Evolutionary conservation across 1,284 basidiomycete species (phyloP).

Genomic region (Sutorius eximius): DNA sequence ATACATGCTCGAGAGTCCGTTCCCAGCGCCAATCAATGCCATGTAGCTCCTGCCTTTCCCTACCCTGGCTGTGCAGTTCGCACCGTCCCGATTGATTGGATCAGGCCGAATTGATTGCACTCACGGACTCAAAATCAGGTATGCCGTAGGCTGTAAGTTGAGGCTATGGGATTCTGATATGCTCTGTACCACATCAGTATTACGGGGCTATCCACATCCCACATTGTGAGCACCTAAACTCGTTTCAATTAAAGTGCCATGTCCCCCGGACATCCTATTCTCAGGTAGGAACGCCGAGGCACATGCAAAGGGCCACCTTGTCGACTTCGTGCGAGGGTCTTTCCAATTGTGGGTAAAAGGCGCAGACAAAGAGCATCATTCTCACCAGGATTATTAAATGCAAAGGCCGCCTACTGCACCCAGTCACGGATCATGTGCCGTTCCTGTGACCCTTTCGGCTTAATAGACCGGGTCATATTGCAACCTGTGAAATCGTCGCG

Average conservation of each 20-base stretch:
- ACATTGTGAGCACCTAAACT: neutral
- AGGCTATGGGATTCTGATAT: slow-evolving; percentile 11
- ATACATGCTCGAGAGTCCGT: slow-evolving; percentile 1
- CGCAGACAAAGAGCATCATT: slow-evolving; percentile 3
- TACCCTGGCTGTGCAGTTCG: slow-evolving; percentile 2
- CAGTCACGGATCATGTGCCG: slow-evolving; percentile 1
- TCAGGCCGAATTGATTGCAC: slow-evolving; percentile 17
- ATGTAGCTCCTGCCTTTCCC: neutral
- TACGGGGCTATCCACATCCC: slow-evolving; percentile 4
- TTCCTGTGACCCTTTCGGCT: neutral
- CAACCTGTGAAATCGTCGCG: neutral
- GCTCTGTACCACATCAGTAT: slow-evolving; percentile 9
- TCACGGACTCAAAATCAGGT: slow-evolving; percentile 7
- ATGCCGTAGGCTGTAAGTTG: slow-evolving; percentile 5
- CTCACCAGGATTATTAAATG: slow-evolving; percentile 1
- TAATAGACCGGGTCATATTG: neutral
- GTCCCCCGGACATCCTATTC: slow-evolving; percentile 1
- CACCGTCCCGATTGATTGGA: slow-evolving; percentile 14
- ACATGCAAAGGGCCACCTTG: neutral
- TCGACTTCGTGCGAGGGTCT: slow-evolving; percentile 1
- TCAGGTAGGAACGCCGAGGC: slow-evolving; percentile 5
- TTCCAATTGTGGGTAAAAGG: neutral
- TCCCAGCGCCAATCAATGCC: slow-evolving; percentile 11
- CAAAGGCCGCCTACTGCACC: slow-evolving; percentile 6
- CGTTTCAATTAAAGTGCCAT: slow-evolving; percentile 1